Percentiles rank a stretch among this genome's conserved stretches.
Evolutionary conservation across 495 filamentous ascomycete genomes (phyloP).

Genomic region (Pseudomonodictys pantanalensis): DNA sequence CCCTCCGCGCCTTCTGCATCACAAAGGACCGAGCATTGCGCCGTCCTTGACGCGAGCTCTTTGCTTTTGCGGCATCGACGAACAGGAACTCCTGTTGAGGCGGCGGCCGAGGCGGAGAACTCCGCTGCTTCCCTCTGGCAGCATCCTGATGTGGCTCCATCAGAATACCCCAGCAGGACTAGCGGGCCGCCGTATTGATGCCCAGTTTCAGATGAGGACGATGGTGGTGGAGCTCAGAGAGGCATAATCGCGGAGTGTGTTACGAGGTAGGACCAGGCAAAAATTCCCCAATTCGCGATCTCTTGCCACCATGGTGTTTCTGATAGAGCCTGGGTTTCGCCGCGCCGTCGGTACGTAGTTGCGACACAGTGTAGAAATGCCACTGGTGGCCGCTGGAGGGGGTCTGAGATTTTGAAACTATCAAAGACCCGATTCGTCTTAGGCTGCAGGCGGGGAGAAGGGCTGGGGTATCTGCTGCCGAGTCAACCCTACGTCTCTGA

Average conservation of each 20-base stretch:
- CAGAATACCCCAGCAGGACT: slow-evolving; percentile 15
- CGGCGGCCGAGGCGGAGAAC: slow-evolving; percentile 7
- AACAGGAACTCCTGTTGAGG: slow-evolving; percentile 35
- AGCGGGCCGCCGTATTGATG: slow-evolving; percentile 1
- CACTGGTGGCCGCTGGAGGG: slow-evolving; percentile 12
- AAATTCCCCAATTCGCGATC: slow-evolving; percentile 25
- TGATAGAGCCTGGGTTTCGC: slow-evolving; percentile 3
- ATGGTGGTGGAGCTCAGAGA: slow-evolving; percentile 20
- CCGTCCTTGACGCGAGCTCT: slow-evolving; percentile 33
- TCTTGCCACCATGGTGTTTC: slow-evolving; percentile 21
- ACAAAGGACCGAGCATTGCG: slow-evolving; percentile 38
- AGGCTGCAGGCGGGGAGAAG: slow-evolving; percentile 10
- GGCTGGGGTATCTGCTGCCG: slow-evolving; percentile 12
- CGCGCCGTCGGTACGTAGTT: slow-evolving; percentile 9
- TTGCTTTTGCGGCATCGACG: slow-evolving; percentile 35
- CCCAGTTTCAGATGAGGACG: slow-evolving; percentile 17
- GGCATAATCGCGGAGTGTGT: slow-evolving; percentile 16
- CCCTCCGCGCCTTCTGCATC: slow-evolving; percentile 35
- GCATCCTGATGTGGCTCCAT: slow-evolving; percentile 23
- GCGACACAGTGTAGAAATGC: slow-evolving; percentile 14
- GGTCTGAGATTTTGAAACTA: slow-evolving; percentile 15
- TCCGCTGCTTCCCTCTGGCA: slow-evolving; percentile 24
- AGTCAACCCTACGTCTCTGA: slow-evolving; percentile 8
- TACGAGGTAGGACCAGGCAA: slow-evolving; percentile 19
- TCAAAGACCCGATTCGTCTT: slow-evolving; percentile 26